phyloP scores from a whole-genome alignment of 2,329 filamentous ascomycete genomes.

The Hypomyces perniciosus region DNA sequence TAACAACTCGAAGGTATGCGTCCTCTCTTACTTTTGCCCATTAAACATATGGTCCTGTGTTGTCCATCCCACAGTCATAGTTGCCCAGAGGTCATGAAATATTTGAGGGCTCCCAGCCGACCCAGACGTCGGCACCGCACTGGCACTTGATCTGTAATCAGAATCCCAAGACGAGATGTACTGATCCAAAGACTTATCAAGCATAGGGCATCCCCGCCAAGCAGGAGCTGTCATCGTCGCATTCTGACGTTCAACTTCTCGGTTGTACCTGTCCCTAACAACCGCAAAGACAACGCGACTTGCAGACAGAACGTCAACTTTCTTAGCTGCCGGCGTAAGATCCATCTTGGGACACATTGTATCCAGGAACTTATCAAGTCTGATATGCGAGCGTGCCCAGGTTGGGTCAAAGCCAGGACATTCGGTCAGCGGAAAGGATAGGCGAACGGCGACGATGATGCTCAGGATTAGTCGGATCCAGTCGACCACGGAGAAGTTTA shows the following conservation, averaged over 20 bases:
- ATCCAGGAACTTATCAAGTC: conserved; percentile 34
- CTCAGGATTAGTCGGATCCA: conserved; percentile 37
- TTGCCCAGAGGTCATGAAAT: conserved; percentile 42
- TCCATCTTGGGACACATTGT: conserved; percentile 25
- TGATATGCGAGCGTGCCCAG: conserved; percentile 34
- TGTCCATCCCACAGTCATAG: conserved; percentile 43
- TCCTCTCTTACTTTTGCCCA: no score
- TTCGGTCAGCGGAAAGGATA: conserved; percentile 39
- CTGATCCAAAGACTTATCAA: conserved; percentile 44
- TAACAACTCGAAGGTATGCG: no score
- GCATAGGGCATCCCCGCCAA: conserved; percentile 42
- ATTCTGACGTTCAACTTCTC: conserved; percentile 18
- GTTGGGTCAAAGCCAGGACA: conserved; percentile 32
- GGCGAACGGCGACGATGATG: conserved; percentile 38
- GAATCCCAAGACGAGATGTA: conserved; percentile 43
- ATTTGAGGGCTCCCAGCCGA: conserved; percentile 16
- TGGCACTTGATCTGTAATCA: conserved; percentile 18
- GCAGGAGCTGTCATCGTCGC: not conserved
- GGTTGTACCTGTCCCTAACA: conserved; percentile 41
- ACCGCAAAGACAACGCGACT: conserved; percentile 41
- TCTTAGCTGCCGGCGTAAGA: conserved; percentile 20
- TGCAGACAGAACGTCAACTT: conserved; percentile 39
- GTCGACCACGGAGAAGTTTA: conserved; percentile 36
- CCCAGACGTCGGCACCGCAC: conserved; percentile 13
- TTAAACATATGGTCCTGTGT: conserved; percentile 11